Conservation (phyloP, 2,329 filamentous ascomycete species). For the Colletotrichum sp. region DNA sequence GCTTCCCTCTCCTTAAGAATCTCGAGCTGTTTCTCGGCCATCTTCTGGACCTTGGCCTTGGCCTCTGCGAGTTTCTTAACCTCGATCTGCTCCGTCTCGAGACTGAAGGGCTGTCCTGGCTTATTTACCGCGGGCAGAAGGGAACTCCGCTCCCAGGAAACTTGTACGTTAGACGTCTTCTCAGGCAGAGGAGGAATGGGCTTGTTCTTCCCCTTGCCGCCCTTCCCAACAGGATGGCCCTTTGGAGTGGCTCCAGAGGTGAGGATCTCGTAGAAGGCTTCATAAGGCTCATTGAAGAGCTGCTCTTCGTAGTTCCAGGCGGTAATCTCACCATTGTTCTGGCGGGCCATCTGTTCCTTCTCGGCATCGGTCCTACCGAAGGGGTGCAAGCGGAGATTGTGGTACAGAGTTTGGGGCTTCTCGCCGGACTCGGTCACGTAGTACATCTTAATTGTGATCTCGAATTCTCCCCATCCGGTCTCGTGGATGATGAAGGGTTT, state of each 20-base stretch:
- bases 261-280: conserved; percentile 87
- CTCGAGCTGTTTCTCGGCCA: conserved; percentile 62
- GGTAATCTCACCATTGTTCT: conserved; percentile 68
- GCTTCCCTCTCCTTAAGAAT: conserved; percentile 71
- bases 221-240: conserved; percentile 42
- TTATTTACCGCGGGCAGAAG: conserved; percentile 74
- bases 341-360: conserved; percentile 60
- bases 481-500: conserved; percentile 83
- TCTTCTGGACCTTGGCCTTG: conserved; percentile 65
- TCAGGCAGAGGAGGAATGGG: conserved; percentile 28
- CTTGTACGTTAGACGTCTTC: conserved; percentile 33
- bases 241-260: conserved; percentile 72
- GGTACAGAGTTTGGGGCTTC: conserved; percentile 95
- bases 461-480: conserved; percentile 98
- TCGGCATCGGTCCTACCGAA: conserved; percentile 84
- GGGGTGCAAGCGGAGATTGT: conserved; percentile 88
- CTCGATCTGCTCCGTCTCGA: conserved; percentile 71
- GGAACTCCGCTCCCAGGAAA: conserved; percentile 68
- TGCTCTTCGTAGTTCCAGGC: conserved; percentile 92
- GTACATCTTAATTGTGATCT: conserved; percentile 93
- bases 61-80: conserved; percentile 68
- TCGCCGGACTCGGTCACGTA: conserved; percentile 88
- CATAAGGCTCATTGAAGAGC: conserved; percentile 95
- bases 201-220: conserved; percentile 64
- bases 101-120: conserved; percentile 75